Evolutionary conservation across 768 basidiomycete genomes (phyloP).

Genomic region (Lepiota venenata): DNA sequence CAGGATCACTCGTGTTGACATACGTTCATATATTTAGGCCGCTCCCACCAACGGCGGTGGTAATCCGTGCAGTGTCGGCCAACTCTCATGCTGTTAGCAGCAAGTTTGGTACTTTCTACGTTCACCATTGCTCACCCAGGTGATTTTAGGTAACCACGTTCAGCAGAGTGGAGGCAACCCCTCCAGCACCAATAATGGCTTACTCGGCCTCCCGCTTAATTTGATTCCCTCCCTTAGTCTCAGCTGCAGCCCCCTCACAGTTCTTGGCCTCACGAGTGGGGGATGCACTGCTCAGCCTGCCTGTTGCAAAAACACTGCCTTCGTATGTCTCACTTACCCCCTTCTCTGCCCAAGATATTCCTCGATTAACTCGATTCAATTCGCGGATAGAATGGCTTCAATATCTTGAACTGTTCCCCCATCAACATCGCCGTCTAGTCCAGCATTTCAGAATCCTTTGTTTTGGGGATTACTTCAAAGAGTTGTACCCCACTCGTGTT

Average conservation of each 20-base stretch:
- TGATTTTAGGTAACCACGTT: neutral
- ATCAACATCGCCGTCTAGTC: conserved; percentile 1
- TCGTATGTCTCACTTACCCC: neutral
- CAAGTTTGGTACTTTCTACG: neutral
- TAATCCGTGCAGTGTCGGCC: conserved; percentile 7
- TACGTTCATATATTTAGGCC: neutral
- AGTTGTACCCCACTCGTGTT: neutral
- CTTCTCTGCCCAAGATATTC: neutral
- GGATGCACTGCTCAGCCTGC: conserved; percentile 9
- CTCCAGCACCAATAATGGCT: neutral
- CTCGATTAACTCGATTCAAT: neutral
- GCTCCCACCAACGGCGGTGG: neutral
- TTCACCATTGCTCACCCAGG: neutral
- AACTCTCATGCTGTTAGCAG: conserved; percentile 3
- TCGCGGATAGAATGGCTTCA: conserved; percentile 1
- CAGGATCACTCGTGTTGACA: neutral
- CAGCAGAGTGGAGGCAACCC: neutral
- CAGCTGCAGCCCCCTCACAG: conserved; percentile 6
- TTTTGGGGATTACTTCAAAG: neutral
- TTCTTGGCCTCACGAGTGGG: conserved; percentile 2
- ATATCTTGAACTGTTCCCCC: conserved; percentile 6
- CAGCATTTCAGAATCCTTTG: neutral
- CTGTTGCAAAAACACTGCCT: conserved; percentile 4
- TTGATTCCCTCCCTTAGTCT: neutral
- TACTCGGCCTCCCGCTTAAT: conserved; percentile 1